Base-by-base conservation (phyloP, 306 rosid species). In the Castanea mollissima region DNA sequence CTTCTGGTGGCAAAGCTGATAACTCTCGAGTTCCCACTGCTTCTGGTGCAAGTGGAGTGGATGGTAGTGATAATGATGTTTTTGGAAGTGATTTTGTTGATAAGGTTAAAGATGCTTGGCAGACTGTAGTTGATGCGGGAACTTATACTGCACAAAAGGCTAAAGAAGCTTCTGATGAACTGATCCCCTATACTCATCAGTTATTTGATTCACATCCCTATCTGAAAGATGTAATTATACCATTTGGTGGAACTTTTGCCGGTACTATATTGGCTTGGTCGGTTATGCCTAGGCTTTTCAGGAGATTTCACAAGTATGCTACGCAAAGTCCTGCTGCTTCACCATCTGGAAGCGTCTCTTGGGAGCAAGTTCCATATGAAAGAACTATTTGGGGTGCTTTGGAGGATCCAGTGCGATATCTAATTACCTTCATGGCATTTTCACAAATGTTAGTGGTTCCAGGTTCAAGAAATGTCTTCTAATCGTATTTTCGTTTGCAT, bases 311-410 rank as follows among this genome's bases (percentile, higher is more conserved):
- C 86, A 89, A 74, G 81, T 93, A 93, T 84, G 86, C 91, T 15
- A 71, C 71, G 76, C 91, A 83, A 87, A 83, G 92, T 74, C 87
- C 94, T 3, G 71, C 83, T 74, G 84, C 90, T 58, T 64, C 91
- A 69, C 69, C 90, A 13, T 71, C 93, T 20, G 86, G 86, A 82
- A 80, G 79, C 72, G 4, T 68, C 29, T 74, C 57, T 25, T 76
- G 32, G 67, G 89, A 82, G 76, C 77, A 84, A 20, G 81, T 90
- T 84, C 91, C 97, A 4, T 95, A 91, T 35, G 98, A 93, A 86
- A 89, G 89, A 85, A 91, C 93, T 79, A 79, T 93, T 85, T 95
- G 94, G 98, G 96, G 96, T 85, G 98, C 99, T 74, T 76, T 95
- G 84, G 98, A 95, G 85, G 97, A 90, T 69, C 99, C 98, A 32